Conservation (phyloP, 805 yeast species). For the Yarrowia sp. region DNA sequence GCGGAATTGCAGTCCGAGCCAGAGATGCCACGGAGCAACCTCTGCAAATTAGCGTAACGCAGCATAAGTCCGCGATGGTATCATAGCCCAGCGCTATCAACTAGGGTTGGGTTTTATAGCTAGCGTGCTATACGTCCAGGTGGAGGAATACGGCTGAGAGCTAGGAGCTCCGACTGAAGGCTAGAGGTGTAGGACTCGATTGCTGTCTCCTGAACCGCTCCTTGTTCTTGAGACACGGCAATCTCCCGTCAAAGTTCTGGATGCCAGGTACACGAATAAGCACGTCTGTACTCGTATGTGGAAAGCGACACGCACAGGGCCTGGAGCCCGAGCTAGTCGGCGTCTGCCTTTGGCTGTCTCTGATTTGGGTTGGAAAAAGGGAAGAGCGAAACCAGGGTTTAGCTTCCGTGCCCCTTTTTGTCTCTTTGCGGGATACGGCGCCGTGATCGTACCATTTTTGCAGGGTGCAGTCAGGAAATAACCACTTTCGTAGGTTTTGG, state of each 20-base stretch:
- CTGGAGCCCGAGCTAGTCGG: background rate
- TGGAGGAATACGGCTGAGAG: too few relatives aligned
- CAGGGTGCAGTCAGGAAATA: conserved; percentile 5
- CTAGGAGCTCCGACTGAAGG: too few relatives aligned
- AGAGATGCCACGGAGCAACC: conserved; percentile 8
- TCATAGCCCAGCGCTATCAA: too few relatives aligned
- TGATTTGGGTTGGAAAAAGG: background rate
- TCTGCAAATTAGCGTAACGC: too few relatives aligned
- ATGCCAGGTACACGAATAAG: conserved; percentile 16
- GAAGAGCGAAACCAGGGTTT: background rate
- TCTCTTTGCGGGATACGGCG: background rate
- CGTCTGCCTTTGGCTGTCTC: background rate
- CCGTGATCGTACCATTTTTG: conserved; percentile 2
- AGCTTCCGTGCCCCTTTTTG: background rate
- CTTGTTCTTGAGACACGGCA: background rate
- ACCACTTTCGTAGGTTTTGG: conserved; percentile 6
- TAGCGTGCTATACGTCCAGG: too few relatives aligned
- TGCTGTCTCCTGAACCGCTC: too few relatives aligned
- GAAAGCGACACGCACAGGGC: background rate
- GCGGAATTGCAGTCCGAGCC: background rate
- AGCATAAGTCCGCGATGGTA: too few relatives aligned
- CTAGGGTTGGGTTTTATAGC: too few relatives aligned
- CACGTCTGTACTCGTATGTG: background rate
- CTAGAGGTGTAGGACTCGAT: too few relatives aligned
- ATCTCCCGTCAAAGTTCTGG: background rate